phyloP scores from a whole-genome alignment of 805 yeast genomes.

The Starmera pachycereana region DNA sequence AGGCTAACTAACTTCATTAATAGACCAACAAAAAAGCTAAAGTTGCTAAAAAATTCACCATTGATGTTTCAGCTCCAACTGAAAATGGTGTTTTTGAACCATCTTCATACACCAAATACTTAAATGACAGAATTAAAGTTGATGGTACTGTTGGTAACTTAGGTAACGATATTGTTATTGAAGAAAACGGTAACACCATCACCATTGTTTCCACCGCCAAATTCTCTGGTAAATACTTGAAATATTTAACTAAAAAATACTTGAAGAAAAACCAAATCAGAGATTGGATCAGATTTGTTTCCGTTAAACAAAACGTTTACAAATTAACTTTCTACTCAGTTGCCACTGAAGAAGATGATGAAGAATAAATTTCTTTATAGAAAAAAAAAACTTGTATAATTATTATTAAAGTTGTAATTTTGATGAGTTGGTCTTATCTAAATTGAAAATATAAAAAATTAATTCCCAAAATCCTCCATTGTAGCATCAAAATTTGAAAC shows the following conservation, averaged over 20 bases:
- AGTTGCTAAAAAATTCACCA: conserved; percentile 81
- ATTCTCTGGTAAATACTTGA: conserved; percentile 99
- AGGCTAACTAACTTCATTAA: conserved; percentile 49
- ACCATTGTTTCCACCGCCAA: conserved; percentile 83
- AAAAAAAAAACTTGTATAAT: background rate
- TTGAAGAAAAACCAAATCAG: conserved; percentile 99
- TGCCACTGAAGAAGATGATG: conserved; percentile 93
- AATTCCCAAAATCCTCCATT: background rate
- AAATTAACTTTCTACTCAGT: conserved; percentile 98
- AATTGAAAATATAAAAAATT: background rate
- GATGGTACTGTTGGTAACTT: conserved; percentile 95
- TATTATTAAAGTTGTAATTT: conserved; percentile 1
- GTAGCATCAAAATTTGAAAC: too few relatives aligned
- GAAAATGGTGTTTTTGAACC: conserved; percentile 97
- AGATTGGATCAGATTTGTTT: conserved; percentile 99
- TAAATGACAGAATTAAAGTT: conserved; percentile 98
- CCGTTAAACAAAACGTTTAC: conserved; percentile 92
- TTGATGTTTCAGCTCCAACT: conserved; percentile 95
- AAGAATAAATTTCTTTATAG: conserved; percentile 48
- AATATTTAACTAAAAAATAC: conserved; percentile 99
- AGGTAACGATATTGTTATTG: conserved; percentile 86
- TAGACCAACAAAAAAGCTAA: conserved; percentile 78
- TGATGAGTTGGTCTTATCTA: background rate
- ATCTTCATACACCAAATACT: conserved; percentile 94
- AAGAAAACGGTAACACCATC: conserved; percentile 83